Evolutionary conservation across 2,329 filamentous ascomycete genomes (phyloP).

Genomic region (Fusarium redolens): DNA sequence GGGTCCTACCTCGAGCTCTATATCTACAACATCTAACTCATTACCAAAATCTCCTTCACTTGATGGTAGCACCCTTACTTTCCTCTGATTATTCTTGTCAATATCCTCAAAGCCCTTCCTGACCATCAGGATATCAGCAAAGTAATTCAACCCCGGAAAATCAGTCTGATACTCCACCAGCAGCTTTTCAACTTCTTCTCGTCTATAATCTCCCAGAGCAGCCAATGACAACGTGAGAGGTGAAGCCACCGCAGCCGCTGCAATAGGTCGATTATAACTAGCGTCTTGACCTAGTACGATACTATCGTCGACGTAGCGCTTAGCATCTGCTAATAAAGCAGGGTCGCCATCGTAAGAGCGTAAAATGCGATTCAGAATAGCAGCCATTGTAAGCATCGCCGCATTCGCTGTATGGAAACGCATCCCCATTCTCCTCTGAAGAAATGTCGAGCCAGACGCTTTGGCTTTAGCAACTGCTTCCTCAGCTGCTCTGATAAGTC

Average conservation of each 20-base stretch:
- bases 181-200: neutral
- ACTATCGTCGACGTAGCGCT: neutral
- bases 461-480: neutral
- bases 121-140: neutral
- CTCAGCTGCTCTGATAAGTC: neutral
- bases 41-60: too few species aligned
- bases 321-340: neutral
- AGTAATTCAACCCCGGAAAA: neutral
- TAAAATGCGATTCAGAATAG: neutral
- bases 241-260: neutral
- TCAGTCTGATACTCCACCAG: conserved; percentile 8
- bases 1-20: too few species aligned
- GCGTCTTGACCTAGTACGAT: neutral
- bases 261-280: neutral
- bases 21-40: too few species aligned
- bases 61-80: accelerated
- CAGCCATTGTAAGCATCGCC: neutral
- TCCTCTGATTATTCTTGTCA: neutral
- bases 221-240: neutral
- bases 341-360: neutral
- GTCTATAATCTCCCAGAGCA: neutral
- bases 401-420: conserved; percentile 11
- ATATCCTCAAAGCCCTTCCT: neutral
- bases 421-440: neutral
- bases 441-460: neutral